Evolutionary conservation across 352 stramenopile genomes (phyloP), one percentile per base, ranked within the genome.

Genomic region (Phytophthora pini): DNA sequence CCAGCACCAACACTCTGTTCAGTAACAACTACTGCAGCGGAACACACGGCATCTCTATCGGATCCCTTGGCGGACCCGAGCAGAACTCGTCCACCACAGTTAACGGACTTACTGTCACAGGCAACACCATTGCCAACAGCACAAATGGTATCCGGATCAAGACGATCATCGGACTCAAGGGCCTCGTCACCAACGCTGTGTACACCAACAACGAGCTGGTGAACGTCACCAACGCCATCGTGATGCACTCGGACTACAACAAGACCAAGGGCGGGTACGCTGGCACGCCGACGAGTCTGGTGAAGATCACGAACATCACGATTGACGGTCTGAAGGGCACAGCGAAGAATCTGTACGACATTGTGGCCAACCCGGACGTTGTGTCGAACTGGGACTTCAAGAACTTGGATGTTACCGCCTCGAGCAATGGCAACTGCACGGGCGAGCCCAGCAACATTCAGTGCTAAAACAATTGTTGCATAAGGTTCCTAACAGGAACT

Each of bases 101-200:
- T 11, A 32, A 53, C 11, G 54, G 65, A 5, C 65, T 74, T 12
- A 65, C 44, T 1, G 63, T 67, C 13, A 67, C 32, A 15, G 39
- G 47, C 17, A 72, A 72, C 45, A 74, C 34, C 10, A 70, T 70
- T 26, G 53, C 61, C n/a, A 66, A 74, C 66, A 67, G 54, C 32
- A 59, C 45, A 27, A 70, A 74, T 47, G 66, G 61, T n/a, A 69
- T 70, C 12, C 59, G 47, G 38, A 72, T 70, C 61, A 65, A 59
- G n/a, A 59, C 55, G 10, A 63, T 63, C 44, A 63, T 63, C 26
- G 45, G 34, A n/a, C 45, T 63, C 24, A 61, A 68, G 24, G 60
- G 61, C 12, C 43, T 59, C 24, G 61, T 70, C 45, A 53, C 44
- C 11, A 58, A 65, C 52, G 46, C 56, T 20, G 56, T 56, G 29